Evolutionary conservation across 2,329 filamentous ascomycete species (phyloP).

Genomic region (Paramyrothecium sp.): DNA sequence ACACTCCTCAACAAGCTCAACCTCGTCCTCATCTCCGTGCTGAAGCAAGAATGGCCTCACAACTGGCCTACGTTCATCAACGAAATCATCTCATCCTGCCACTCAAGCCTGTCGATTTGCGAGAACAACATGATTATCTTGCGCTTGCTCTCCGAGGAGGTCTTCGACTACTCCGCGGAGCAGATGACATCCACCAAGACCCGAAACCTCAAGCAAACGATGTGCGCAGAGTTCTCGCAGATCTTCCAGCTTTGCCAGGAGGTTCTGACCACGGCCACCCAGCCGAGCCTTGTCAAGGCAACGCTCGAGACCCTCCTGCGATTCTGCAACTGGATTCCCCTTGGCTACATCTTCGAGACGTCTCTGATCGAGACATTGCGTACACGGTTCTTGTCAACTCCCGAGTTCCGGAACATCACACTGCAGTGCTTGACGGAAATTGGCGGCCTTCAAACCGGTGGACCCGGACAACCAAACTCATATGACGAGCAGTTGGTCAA

Average conservation of each 20-base stretch:
- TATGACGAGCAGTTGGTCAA: constrained; percentile 96
- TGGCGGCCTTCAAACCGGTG: constrained; percentile 84
- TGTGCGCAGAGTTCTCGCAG: constrained; percentile 97
- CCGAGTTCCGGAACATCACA: constrained; percentile 95
- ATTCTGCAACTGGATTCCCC: constrained; percentile 98
- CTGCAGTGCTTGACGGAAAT: constrained; percentile 97
- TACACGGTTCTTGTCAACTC: constrained; percentile 86
- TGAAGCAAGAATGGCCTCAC: constrained; percentile 99
- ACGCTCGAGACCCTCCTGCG: constrained; percentile 92
- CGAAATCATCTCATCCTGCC: constrained; percentile 96
- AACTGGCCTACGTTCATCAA: constrained; percentile 99
- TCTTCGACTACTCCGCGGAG: constrained; percentile 98
- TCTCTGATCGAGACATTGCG: constrained; percentile 92
- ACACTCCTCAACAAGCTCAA: constrained; percentile 98
- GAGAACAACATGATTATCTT: constrained; percentile 99
- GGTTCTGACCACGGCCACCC: constrained; percentile 85
- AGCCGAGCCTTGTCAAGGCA: constrained; percentile 88
- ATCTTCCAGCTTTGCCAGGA: constrained; percentile 98
- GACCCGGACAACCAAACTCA: constrained; percentile 61
- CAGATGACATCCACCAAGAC: constrained; percentile 99
- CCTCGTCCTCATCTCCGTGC: constrained; percentile 90
- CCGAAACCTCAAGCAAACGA: constrained; percentile 93
- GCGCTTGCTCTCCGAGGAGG: constrained; percentile 91
- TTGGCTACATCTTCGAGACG: constrained; percentile 98
- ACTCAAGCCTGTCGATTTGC: constrained; percentile 93